These are phyloP conservation scores for Phytopythium mirpurense DNA, from an alignment of 352 stramenopile genomes.

Conservation along the genomic window DNA sequence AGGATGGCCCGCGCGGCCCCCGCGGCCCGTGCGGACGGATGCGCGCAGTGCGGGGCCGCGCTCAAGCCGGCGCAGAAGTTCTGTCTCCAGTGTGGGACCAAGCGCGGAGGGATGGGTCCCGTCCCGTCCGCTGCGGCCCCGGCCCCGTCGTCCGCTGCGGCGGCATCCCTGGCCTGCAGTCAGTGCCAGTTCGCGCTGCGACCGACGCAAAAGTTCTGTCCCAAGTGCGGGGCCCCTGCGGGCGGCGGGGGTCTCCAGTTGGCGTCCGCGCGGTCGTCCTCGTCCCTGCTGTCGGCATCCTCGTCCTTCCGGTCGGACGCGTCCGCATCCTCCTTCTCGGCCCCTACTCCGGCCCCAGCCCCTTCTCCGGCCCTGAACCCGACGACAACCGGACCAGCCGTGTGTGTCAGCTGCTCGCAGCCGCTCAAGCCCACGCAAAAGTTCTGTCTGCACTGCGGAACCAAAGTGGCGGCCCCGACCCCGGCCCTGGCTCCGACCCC, in stretches of 20 bases:
- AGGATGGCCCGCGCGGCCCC: constrained; percentile 31
- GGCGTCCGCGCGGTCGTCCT: constrained; percentile 16
- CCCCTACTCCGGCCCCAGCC: constrained; percentile 10
- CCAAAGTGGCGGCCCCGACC: constrained; percentile 23
- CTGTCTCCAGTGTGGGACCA: constrained; percentile 60
- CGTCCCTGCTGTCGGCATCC: constrained; percentile 25
- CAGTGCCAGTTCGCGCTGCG: constrained; percentile 49
- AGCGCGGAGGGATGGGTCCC: constrained; percentile 17
- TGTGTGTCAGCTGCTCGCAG: constrained; percentile 43
- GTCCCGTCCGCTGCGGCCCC: not conserved
- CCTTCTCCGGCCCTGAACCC: not conserved
- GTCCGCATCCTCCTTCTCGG: constrained; percentile 5
- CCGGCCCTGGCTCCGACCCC: constrained; percentile 9
- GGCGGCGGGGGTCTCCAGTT: constrained; percentile 10
- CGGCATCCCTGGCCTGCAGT: constrained; percentile 18
- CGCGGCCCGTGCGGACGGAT: constrained; percentile 3
- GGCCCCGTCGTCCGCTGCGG: constrained; percentile 4
- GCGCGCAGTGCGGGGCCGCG: constrained; percentile 9
- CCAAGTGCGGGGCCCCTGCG: constrained; percentile 51
- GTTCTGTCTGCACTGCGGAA: constrained; percentile 77
- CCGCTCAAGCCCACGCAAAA: constrained; percentile 60
- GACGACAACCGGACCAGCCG: not conserved
- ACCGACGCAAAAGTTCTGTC: constrained; percentile 76
- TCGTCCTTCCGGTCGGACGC: constrained; percentile 15
- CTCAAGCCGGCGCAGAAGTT: constrained; percentile 54